Conservation (phyloP, 2,329 filamentous ascomycete genomes). For the Claviceps spartinae region DNA sequence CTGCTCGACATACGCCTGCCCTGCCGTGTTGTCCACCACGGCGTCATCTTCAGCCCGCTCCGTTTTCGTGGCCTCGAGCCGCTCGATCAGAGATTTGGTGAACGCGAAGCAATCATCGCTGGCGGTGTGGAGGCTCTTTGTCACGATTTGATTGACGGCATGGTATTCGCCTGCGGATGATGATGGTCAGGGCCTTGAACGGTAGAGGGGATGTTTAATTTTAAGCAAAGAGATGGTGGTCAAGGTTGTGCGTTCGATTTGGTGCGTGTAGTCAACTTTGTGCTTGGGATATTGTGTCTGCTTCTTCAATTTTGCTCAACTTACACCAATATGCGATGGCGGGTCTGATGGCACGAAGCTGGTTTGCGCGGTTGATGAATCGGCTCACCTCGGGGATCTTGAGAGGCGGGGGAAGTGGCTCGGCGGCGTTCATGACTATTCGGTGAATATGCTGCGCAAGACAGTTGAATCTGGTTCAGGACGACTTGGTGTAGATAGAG, state of each 20-base stretch:
- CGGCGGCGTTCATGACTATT: constrained; percentile 45
- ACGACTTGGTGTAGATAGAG: not conserved
- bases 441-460: not conserved
- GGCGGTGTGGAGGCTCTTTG: constrained; percentile 61
- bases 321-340: constrained; percentile 91
- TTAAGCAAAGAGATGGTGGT: not conserved
- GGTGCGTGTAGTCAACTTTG: not conserved
- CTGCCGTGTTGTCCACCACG: constrained; percentile 70
- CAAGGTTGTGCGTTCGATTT: not conserved
- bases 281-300: not conserved
- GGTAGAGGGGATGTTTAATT: not conserved
- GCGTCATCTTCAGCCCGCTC: constrained; percentile 68
- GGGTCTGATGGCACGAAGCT: constrained; percentile 74
- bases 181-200: not conserved
- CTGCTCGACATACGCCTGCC: constrained; percentile 85
- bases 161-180: constrained; percentile 61
- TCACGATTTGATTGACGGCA: constrained; percentile 83
- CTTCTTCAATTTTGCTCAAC: constrained; percentile 19
- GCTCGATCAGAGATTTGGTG: constrained; percentile 78
- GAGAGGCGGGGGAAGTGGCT: constrained; percentile 33
- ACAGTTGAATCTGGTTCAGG: not conserved
- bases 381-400: constrained; percentile 71
- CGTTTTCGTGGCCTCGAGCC: constrained; percentile 51
- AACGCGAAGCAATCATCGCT: constrained; percentile 70
- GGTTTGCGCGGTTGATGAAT: constrained; percentile 69